phyloP scores from a whole-genome alignment of 257 asterid species.

The Fraxinus excelsior region DNA sequence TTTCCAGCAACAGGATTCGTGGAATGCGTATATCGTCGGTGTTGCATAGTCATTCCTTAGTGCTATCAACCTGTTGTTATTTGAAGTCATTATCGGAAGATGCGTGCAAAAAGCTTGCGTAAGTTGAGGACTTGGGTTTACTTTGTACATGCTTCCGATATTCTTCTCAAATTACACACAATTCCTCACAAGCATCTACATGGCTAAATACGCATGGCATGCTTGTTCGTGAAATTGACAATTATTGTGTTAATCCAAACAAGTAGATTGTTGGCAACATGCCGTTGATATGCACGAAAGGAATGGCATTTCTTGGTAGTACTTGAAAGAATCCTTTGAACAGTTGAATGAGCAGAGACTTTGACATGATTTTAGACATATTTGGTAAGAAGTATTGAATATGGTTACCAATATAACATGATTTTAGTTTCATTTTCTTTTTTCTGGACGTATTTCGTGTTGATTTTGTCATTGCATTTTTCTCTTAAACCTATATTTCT shows the following conservation, averaged over 20 bases:
- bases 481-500: neutral
- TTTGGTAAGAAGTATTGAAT: neutral
- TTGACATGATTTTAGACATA: neutral
- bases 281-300: neutral
- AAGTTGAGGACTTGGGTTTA: neutral
- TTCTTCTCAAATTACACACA: neutral
- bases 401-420: too few relatives aligned
- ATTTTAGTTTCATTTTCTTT: too few relatives aligned
- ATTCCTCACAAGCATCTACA: neutral
- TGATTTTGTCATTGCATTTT: neutral
- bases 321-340: neutral
- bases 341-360: neutral
- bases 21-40: constrained; percentile 92
- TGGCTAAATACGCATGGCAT: neutral
- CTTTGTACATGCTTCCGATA: neutral
- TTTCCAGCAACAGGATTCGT: constrained; percentile 91
- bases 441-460: neutral
- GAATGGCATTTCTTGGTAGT: neutral
- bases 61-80: constrained; percentile 1
- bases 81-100: neutral
- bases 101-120: constrained; percentile 5
- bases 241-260: neutral
- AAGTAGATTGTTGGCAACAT: neutral
- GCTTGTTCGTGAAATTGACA: neutral
- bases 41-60: constrained; percentile 50